phyloP scores from a whole-genome alignment of 1,284 basidiomycete species.

The Ganoderma boninense region DNA sequence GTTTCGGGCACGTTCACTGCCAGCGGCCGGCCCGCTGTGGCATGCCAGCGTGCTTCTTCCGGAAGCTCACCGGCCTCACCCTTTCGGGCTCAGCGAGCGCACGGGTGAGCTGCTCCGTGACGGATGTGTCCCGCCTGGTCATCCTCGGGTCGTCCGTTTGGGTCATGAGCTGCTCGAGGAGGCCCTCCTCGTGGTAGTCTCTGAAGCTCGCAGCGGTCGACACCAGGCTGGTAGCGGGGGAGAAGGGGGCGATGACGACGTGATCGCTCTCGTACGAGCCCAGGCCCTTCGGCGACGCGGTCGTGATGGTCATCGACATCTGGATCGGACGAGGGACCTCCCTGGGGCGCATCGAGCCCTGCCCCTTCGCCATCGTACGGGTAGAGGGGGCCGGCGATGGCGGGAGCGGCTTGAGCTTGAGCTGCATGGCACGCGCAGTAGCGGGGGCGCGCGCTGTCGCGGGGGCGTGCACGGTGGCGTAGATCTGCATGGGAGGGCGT shows the following conservation, averaged over 20 bases:
- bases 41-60: slow-evolving; percentile 10
- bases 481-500: slow-evolving; percentile 12
- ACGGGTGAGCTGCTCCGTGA: slow-evolving; percentile 17
- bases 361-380: slow-evolving; percentile 2
- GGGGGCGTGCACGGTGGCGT: neutral
- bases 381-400: neutral
- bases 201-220: neutral
- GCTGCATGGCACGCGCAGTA: neutral
- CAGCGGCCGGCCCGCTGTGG: neutral
- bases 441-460: neutral
- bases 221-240: neutral
- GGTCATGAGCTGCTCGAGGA: neutral
- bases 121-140: neutral
- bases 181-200: neutral
- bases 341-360: slow-evolving; percentile 10
- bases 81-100: slow-evolving; percentile 27
- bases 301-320: neutral
- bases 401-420: neutral
- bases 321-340: slow-evolving; percentile 3
- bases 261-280: slow-evolving; percentile 18
- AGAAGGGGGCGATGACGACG: slow-evolving; percentile 12
- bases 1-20: neutral
- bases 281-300: neutral
- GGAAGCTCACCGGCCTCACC: slow-evolving; percentile 23
- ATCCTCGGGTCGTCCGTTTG: neutral